Base-by-base conservation (phyloP, 495 filamentous ascomycete species). In the Bacidia rubella region DNA sequence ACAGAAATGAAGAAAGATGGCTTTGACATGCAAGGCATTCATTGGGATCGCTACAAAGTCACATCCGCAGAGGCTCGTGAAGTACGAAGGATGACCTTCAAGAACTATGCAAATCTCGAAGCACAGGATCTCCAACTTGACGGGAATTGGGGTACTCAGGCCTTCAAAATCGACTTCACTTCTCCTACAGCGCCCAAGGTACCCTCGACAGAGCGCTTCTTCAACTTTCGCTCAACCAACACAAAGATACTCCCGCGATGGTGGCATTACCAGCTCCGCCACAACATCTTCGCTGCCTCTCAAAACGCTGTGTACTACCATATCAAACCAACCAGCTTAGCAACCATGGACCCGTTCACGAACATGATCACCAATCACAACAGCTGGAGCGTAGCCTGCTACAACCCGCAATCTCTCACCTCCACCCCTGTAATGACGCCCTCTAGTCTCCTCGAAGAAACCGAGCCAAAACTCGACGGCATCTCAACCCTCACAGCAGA, bases 231-330 rank as follows among this genome's bases (percentile, higher is more conserved):
- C 19, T 72, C 77, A 24, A 87, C 88, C 78, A 75, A 84, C 53
- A 78, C 84, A 2, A 66, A 70, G 32, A 74, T 76, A 24, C 74
- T 78, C 40, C 75, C 85, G 19, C 74, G 75, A 24, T 68, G 90
- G 22, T 70, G 83, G 32, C 90, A 96, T 65, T 95, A 94, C 59
- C 90, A 97, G 60, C 76, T 96, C 15, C 85, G 90, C 45, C 90
- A 95, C 62, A 66, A 92, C 1, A 72, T 97, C 53, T 81, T 81
- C 2, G 76, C 80, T 46, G 76, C 80, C 17, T 84, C 83, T 10
- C 81, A 82, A 40, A 83, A 84, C 45, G 80, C 86, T 45, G 68
- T 86, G 38, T 89, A 84, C 65, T 95, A 93, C 63, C 87, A 23
- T 73, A 73, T 23, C 69, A 72, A 52, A 76, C 73, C 17, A 74